Percentiles rank a stretch among this genome's conserved stretches.
Evolutionary conservation across 768 basidiomycete genomes (phyloP).

Genomic region (Saitozyma sp.): DNA sequence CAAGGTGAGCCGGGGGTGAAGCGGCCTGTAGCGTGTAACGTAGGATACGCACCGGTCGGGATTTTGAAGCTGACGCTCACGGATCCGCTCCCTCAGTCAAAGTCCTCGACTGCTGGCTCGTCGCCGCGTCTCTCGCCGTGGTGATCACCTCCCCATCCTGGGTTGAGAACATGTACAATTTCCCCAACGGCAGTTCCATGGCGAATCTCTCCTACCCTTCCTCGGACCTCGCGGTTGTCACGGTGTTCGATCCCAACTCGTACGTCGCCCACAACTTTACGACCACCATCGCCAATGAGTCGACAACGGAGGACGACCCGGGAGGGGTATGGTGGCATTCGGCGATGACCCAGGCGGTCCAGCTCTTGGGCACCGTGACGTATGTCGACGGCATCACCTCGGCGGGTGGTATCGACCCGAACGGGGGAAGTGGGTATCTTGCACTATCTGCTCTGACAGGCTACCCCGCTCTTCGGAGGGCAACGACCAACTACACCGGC

Average conservation of each 20-base stretch:
- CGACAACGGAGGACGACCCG: constrained; percentile 17
- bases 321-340: constrained; percentile 21
- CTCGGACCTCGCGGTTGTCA: neutral
- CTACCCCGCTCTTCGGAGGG: neutral
- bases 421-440: neutral
- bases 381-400: constrained; percentile 8
- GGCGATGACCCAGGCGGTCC: constrained; percentile 14
- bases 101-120: constrained; percentile 34
- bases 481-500: neutral
- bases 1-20: too few species aligned
- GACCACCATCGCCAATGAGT: constrained; percentile 13
- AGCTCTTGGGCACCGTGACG: constrained; percentile 5
- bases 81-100: constrained; percentile 10
- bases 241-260: constrained; percentile 10
- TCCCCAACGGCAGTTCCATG: constrained; percentile 22
- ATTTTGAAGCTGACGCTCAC: too few species aligned
- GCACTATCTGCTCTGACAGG: constrained; percentile 16
- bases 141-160: constrained; percentile 24
- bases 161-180: constrained; percentile 25
- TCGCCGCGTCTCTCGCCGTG: constrained; percentile 28
- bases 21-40: too few species aligned
- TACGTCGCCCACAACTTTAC: constrained; percentile 3
- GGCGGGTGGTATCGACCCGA: constrained; percentile 5
- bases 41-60: too few species aligned
- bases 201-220: constrained; percentile 4